Conservation (phyloP, 2,329 filamentous ascomycete species). For the Talaromyces albobiverticillius region DNA sequence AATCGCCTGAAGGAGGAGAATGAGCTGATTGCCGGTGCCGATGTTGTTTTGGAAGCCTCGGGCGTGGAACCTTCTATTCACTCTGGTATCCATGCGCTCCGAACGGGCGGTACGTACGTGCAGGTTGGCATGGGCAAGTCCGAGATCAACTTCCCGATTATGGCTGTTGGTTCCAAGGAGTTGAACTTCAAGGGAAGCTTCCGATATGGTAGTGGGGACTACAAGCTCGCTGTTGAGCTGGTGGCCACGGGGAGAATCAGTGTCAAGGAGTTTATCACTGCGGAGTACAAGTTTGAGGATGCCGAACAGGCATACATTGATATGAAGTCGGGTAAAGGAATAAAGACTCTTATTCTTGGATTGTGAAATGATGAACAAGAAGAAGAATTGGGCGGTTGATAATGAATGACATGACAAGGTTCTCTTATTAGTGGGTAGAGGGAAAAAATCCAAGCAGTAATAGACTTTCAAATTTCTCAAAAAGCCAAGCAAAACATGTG, state of each 20-base stretch:
- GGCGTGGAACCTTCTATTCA: slow-evolving; percentile 78
- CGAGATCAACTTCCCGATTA: slow-evolving; percentile 88
- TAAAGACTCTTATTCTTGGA: slow-evolving; percentile 47
- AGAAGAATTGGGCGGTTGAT: too few species aligned
- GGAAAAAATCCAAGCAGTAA: not conserved
- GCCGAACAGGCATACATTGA: slow-evolving; percentile 85
- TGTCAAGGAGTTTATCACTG: slow-evolving; percentile 75
- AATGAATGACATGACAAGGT: slow-evolving; percentile 10
- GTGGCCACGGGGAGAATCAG: slow-evolving; percentile 68
- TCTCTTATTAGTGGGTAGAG: not conserved
- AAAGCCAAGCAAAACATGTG: not conserved
- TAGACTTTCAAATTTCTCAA: not conserved
- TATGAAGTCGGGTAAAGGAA: slow-evolving; percentile 73
- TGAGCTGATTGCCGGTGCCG: slow-evolving; percentile 64
- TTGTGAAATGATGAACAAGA: slow-evolving; percentile 19
- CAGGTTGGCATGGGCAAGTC: slow-evolving; percentile 87
- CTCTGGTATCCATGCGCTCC: slow-evolving; percentile 67
- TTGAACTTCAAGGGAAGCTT: slow-evolving; percentile 83
- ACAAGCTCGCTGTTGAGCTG: slow-evolving; percentile 76
- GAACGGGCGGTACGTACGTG: slow-evolving; percentile 71
- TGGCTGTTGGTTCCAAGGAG: slow-evolving; percentile 86
- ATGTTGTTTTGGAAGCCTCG: slow-evolving; percentile 76
- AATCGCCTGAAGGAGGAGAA: slow-evolving; percentile 61
- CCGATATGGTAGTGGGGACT: slow-evolving; percentile 85
- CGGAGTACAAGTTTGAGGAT: slow-evolving; percentile 72